Evolutionary conservation across 1,284 basidiomycete species (phyloP), one percentile per base, ranked within the genome.

Genomic region (Boletus mariae): DNA sequence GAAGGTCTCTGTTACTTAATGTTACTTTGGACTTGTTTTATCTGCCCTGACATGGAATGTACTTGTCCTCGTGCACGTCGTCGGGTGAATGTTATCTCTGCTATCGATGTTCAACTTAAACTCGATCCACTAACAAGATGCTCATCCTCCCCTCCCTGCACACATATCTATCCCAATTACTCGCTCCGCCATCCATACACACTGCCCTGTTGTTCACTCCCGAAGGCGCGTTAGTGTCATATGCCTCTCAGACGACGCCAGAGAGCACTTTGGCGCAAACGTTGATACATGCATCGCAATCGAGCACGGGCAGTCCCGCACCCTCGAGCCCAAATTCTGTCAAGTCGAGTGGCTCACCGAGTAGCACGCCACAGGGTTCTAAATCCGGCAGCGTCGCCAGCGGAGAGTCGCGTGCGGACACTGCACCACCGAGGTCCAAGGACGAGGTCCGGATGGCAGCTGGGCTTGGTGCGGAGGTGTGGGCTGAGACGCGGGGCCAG

Each of bases 361-460:
- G 28, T 45, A 49, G 40, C 45, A 54, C 54, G 28, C 52, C 57
- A 79, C 75, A 58, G 77, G 80, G 9, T 73, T 61, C 80, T 5
- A 58, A 58, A 29, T 43, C 60, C 2, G 41, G 49, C 17, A 68
- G 60, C 31, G 37, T 54, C n/a, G 40, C 45, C 8, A 55, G 56
- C 29, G 4, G 5, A 26, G 66, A 61, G 32, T 40, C 45, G 17
- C 44, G 35, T 20, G 20, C 20, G 20, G 20, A 20, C 20, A 20
- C 20, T 54, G 45, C 32, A 26, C 74, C 75, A 17, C 74, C 67
- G 31, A 73, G 79, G 52, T 68, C 81, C 34, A 90, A 89, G 69
- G 88, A 90, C 62, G 81, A 86, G 54, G 76, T 90, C 46, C 80
- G 84, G 51, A 77, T 90, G 32, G 71, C 85, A 29, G 85, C 85